Conservation (phyloP, 2,329 filamentous ascomycete species). For the Pseudogymnoascus sp. region DNA sequence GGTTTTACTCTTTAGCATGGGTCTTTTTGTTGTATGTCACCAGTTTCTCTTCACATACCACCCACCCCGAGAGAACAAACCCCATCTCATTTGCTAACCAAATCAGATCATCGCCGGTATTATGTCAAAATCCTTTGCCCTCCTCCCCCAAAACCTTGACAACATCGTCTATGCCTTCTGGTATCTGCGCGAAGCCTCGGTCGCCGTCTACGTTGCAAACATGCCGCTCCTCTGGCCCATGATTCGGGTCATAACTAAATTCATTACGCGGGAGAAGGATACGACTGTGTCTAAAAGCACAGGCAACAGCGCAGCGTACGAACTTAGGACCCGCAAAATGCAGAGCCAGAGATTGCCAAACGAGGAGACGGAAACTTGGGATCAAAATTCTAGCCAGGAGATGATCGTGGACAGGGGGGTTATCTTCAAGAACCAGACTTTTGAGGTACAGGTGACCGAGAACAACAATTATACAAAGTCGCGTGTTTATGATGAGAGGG, state of each 20-base stretch:
- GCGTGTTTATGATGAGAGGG: neutral
- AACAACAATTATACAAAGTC: neutral
- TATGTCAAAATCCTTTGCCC: conserved; percentile 40
- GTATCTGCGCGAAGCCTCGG: conserved; percentile 46
- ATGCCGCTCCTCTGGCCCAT: conserved; percentile 47
- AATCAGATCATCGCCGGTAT: conserved; percentile 42
- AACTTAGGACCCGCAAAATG: neutral
- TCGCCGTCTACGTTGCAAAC: conserved; percentile 48
- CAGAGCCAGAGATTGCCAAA: neutral
- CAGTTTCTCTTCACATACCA: neutral
- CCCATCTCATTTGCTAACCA: conserved; percentile 11
- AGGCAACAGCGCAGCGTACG: neutral
- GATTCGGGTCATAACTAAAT: conserved; percentile 24
- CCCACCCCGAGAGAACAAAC: neutral
- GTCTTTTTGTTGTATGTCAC: conserved; percentile 39
- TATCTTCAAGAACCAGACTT: neutral
- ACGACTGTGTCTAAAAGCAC: neutral
- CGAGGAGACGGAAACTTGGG: neutral
- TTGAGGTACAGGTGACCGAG: neutral
- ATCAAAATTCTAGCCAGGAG: neutral
- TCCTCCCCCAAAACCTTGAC: conserved; percentile 27
- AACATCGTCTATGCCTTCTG: conserved; percentile 36
- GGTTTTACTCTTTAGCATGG: conserved; percentile 39
- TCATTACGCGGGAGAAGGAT: neutral
- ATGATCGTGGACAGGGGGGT: neutral